Evolutionary conservation across 192 early-diverging fungal species (phyloP), one percentile per base, ranked within the genome.

Genomic region (Thamnidium elegans): DNA sequence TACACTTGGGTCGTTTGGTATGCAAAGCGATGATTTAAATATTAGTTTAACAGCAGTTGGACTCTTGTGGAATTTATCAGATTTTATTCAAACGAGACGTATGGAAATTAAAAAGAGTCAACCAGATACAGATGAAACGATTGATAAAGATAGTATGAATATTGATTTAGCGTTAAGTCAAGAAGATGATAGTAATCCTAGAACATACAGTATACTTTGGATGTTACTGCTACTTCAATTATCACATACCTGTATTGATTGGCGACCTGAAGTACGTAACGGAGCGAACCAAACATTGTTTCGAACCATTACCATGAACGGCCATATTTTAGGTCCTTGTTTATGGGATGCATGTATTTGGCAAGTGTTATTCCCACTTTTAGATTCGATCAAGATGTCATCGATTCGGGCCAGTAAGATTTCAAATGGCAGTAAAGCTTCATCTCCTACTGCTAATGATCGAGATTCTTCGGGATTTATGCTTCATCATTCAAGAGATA

Each of bases 211-310:
- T 66, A 78, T 86, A 21, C 75, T 97, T 10, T 99, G 96, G 97
- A 87, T 96, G 81, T 76, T 92, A 5, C 81, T 97, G n/a, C 75
- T 97, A 11, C 83, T 84, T 31, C 84, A 93, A 63, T 81, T 99
- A 23, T 87, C 91, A 3, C 77, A 83, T 15, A 81, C 95, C 21
- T 94, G 93, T 56, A 86, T 89, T 13, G 97, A 99, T 66, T 63
- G 64, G 7, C 78, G 95, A 14, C 91, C 92, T 0, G 95, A 98
- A 67, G 95, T 99, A 9, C 83, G 97, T 23, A 92, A 96, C 67
- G 89, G 91, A 13, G 94, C 95, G 15, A 92, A 91, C 51, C 97
- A 98, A 71, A 98, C 95, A 4, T 77, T 99, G 51, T 96, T 97
- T 73, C 82, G 95, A 50, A 94, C 95, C 4, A 88, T 99, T 42